A percentile compares a stretch with the other conserved stretches of the same genome.
Conservation (phyloP, 2,329 filamentous ascomycete species). For the Diaporthe batatas region DNA sequence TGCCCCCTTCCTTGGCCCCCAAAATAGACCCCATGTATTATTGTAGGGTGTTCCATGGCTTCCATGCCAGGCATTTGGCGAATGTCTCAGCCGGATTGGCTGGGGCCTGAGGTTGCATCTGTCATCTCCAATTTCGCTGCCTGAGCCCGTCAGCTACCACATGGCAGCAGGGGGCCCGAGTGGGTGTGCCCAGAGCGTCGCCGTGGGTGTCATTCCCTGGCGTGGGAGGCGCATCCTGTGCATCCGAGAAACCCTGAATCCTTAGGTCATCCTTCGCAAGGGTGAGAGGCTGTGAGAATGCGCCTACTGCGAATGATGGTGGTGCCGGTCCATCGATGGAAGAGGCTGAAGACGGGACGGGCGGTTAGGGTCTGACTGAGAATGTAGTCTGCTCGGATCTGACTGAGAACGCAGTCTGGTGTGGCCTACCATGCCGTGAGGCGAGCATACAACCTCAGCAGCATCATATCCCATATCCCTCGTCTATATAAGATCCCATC, state of each 20-base stretch:
- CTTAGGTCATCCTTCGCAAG: conserved; percentile 41
- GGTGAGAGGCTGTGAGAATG: conserved; percentile 40
- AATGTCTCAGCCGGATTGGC: conserved; percentile 33
- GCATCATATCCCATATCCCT: not conserved
- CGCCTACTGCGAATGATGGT: conserved; percentile 29
- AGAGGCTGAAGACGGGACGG: conserved; percentile 41
- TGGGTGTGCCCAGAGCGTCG: conserved; percentile 18
- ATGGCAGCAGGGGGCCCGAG: conserved; percentile 34
- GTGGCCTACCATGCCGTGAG: not conserved
- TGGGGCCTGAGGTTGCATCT: conserved; percentile 25
- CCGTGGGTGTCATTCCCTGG: conserved; percentile 21
- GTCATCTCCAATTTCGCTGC: conserved; percentile 28
- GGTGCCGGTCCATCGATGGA: conserved; percentile 27
- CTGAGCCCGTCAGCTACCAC: conserved; percentile 35
- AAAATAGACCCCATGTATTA: conserved; percentile 30
- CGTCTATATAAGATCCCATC: conserved; percentile 46
- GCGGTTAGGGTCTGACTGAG: conserved; percentile 35
- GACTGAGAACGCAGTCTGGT: conserved; percentile 8
- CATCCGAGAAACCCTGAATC: conserved; percentile 34
- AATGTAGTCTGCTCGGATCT: conserved; percentile 2
- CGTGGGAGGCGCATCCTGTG: conserved; percentile 39
- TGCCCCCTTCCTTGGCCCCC: conserved; percentile 34
- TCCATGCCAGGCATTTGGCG: conserved; percentile 23
- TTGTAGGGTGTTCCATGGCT: conserved; percentile 17
- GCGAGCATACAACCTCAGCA: conserved; percentile 41